Conservation (phyloP, 305 asterid species). For the Solanum hybrid region DNA sequence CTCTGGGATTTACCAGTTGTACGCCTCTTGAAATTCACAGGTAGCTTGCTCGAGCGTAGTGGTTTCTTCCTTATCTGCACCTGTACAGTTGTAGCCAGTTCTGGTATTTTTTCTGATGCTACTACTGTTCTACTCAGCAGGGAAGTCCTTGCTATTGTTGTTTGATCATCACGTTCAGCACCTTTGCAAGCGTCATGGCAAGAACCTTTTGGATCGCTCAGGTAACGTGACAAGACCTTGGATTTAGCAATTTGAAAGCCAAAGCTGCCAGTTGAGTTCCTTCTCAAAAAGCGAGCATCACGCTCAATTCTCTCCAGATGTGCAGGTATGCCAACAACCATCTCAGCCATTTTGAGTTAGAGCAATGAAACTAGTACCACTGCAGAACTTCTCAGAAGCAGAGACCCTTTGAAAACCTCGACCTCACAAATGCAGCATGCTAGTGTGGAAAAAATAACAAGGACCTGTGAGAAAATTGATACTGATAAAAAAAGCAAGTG, state of each 20-base stretch:
- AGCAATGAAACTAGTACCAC: neutral
- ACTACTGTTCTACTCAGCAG: neutral
- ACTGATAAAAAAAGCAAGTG: neutral
- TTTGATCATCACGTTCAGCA: neutral
- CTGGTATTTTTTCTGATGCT: neutral
- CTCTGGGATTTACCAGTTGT: neutral
- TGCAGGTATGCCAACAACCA: slow-evolving; percentile 5
- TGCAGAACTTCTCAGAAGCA: neutral
- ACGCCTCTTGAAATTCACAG: neutral
- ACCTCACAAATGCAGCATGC: neutral
- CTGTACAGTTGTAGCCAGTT: neutral
- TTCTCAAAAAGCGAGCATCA: slow-evolving; percentile 14
- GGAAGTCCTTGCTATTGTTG: slow-evolving; percentile 6
- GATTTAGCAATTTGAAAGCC: slow-evolving; percentile 10
- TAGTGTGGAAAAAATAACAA: neutral
- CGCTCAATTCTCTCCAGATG: slow-evolving; percentile 17
- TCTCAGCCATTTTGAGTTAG: slow-evolving; percentile 5
- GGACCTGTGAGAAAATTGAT: neutral
- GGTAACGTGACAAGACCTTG: slow-evolving; percentile 33
- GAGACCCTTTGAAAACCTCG: neutral
- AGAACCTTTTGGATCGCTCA: slow-evolving; percentile 39
- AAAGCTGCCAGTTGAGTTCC: slow-evolving; percentile 32
- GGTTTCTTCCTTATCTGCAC: slow-evolving; percentile 11
- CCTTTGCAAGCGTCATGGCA: slow-evolving; percentile 68
- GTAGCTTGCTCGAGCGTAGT: neutral